Evolutionary conservation across 2,329 filamentous ascomycete genomes (phyloP).

Genomic region (Arthrinium phaeospermum): DNA sequence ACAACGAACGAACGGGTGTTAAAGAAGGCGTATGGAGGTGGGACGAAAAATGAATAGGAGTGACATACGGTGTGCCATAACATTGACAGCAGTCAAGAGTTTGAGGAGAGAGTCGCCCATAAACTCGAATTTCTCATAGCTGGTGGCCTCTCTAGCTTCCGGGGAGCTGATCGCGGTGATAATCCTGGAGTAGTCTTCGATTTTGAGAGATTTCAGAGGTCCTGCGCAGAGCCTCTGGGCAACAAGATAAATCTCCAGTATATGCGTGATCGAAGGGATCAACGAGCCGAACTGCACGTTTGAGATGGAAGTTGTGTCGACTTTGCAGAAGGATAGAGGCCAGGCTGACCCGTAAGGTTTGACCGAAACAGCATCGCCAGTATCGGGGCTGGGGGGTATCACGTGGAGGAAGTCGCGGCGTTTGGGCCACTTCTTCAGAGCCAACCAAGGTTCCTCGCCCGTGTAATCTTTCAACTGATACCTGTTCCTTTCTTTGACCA

Average conservation of each 20-base stretch:
- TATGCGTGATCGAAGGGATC: conserved; percentile 75
- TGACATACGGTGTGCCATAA: conserved; percentile 58
- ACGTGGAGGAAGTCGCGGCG: conserved; percentile 65
- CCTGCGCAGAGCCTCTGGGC: conserved; percentile 64
- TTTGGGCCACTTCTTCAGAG: conserved; percentile 55
- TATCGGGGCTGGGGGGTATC: conserved; percentile 21
- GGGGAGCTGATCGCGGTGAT: conserved; percentile 74
- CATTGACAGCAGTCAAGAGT: conserved; percentile 69
- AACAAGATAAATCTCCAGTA: conserved; percentile 69
- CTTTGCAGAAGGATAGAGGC: conserved; percentile 51
- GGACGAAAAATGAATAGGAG: background rate
- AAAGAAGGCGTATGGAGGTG: background rate
- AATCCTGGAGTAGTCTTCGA: conserved; percentile 57
- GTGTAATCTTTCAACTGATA: conserved; percentile 45
- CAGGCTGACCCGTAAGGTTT: conserved; percentile 53
- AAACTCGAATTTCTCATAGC: conserved; percentile 89
- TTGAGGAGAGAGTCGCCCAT: conserved; percentile 87
- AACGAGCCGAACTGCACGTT: conserved; percentile 62
- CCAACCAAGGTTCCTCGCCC: conserved; percentile 54
- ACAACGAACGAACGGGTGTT: background rate
- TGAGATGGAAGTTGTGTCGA: conserved; percentile 53
- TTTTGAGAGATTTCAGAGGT: conserved; percentile 56
- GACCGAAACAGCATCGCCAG: conserved; percentile 27
- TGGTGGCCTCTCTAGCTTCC: conserved; percentile 59
- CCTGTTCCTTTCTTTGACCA: conserved; percentile 40